Evolutionary conservation across 192 early-diverging fungal genomes (phyloP), one percentile per base, ranked within the genome.

Genomic region (Coemansia sp.): DNA sequence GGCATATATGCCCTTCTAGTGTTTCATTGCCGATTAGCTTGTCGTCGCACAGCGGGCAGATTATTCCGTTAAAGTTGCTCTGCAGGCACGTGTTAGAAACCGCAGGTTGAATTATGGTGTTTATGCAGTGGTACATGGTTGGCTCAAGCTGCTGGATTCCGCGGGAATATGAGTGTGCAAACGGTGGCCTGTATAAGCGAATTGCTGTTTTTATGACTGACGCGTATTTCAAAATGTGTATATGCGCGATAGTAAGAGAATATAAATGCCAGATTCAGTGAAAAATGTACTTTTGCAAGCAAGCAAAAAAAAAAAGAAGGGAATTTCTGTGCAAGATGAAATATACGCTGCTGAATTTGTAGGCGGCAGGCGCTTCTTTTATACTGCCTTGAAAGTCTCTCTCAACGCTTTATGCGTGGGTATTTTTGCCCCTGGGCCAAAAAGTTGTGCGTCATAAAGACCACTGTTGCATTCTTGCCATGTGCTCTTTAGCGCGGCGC

Each of bases 1-100:
- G 31, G 44, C 71, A 73, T 12, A 31, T 22, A 53, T 73, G 71
- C 2, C 55, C 53, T 12, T 63, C 58, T 16, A 65, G 25, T 12
- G 46, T 56, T 44, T 66, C 64, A 6, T 33, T 16, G 25, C 52
- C 61, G 9, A 51, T 54, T 14, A 73, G 48, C 50, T 28, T 62
- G n/a, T 63, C 71, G 35, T 52, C 60, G 40, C 71, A 73, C 11
- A 23, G 33, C 4, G 60, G 46, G 18, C 71, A 73, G 33, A 63
- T 28, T 5, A 54, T 30, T 5, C 51, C 51, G 21, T 54, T 54
- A 27, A n/a, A 54, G n/a, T 54, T 33, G 31, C 35, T 54, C 48
- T 50, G 48, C n/a, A n/a, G n/a, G n/a, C n/a, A n/a, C n/a, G n/a
- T n/a, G n/a, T n/a, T n/a, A n/a, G n/a, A n/a, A n/a, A n/a, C n/a